Base-by-base conservation (phyloP, 2,329 filamentous ascomycete species). In the Phyllosticta citrichinensis region DNA sequence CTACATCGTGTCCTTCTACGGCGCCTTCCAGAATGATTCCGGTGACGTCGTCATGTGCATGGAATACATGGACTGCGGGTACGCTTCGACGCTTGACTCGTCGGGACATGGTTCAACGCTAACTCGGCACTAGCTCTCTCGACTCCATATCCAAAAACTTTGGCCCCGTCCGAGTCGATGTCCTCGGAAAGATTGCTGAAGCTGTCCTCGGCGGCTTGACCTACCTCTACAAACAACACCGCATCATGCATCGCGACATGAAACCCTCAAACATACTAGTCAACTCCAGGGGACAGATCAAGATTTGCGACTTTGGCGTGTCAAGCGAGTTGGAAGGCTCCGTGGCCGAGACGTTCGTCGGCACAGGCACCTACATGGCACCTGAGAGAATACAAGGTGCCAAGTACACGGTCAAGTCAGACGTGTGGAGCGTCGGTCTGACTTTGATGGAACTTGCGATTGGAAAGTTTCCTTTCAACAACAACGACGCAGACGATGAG, bases 11-110 rank as follows among this genome's bases (percentile, higher is more conserved):
- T 96, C 88, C 60, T 99, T 97, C 75, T 97, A 97, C 71, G 94
- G 94, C 63, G 94, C 94, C 47, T 99, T 97, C 72, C 83, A 97
- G 70, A 97, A 96, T 72, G 89, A 95, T 71, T 91, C 91, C 64
- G 93, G 95, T 71, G 94, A 99, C 77, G 95, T 99, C 62, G 95
- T 97, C 68, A 93, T 99, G 87, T 99, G 94, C 75, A 99, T 99
- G 94, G 94, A 99, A 75, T 97, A 99, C 73, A 96, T 96, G 91
- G 94, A 99, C 76, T 91, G 93, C 73, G 94, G 94, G 94, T 97
- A 82, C 76, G 89, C 50, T 47, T 14, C 40, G 11, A 17, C 25
- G 33, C 33, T 30, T 35, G 58, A 27, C 19, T 51, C 6, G 19
- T n/a, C 11, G 17, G 20, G n/a, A 30, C 19, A 20, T 22, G 25